Percentiles rank a stretch among this genome's conserved stretches.
Conservation (phyloP, 768 basidiomycete species). For the Coprinopsis sp. region DNA sequence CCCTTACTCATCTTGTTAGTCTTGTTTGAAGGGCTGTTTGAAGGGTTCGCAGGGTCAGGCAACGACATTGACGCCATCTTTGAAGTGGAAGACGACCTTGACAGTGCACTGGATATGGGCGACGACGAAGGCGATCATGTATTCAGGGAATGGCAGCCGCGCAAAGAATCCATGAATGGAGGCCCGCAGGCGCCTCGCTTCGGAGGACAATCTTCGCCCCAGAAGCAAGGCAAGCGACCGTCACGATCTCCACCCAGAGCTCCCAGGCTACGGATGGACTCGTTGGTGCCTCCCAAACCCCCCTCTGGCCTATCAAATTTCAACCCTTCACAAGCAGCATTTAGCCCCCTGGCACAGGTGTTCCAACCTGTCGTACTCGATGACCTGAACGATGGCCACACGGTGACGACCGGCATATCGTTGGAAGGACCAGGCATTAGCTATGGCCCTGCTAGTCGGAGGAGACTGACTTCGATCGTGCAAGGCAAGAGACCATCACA, state of each 20-base stretch:
- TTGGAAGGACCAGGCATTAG: conserved; percentile 27
- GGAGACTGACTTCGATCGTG: conserved; percentile 28
- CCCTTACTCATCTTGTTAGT: neutral
- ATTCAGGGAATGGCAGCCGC: neutral
- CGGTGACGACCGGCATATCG: neutral
- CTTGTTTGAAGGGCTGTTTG: conserved; percentile 60
- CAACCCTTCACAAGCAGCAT: conserved; percentile 25
- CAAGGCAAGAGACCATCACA: conserved; percentile 10
- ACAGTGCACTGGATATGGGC: conserved; percentile 54
- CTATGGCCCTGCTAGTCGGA: conserved; percentile 41
- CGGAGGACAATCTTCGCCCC: neutral
- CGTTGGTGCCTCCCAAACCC: conserved; percentile 35
- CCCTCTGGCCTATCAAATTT: conserved; percentile 17
- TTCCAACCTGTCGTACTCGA: conserved; percentile 65
- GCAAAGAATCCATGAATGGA: neutral
- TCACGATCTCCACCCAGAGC: conserved; percentile 16
- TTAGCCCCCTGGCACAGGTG: conserved; percentile 70
- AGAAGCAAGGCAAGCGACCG: neutral
- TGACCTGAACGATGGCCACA: conserved; percentile 28
- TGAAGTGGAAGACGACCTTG: conserved; percentile 67
- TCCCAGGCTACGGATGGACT: conserved; percentile 39
- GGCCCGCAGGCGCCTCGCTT: conserved; percentile 4
- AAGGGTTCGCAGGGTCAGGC: conserved; percentile 68
- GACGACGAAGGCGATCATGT: conserved; percentile 16
- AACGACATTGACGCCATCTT: conserved; percentile 78